Conservation (phyloP, 179 eudicot genomes). For the Silene coronaria region DNA sequence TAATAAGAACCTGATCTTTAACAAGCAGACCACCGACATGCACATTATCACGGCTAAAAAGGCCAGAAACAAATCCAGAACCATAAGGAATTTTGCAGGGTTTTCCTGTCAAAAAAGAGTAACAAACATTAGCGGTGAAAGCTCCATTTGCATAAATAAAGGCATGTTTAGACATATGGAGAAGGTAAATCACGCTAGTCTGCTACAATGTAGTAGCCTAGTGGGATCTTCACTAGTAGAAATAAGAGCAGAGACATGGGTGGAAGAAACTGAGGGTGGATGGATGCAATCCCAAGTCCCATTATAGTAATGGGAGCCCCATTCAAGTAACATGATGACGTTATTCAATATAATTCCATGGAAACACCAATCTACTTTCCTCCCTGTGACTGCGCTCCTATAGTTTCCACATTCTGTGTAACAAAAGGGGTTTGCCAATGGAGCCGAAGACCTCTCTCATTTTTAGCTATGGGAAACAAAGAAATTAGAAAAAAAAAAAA, state of each 20-base stretch:
- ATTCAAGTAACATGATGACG: too few relatives aligned
- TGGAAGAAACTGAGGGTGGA: neutral
- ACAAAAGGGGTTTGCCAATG: neutral
- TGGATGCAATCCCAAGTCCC: neutral
- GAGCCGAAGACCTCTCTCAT: too few relatives aligned
- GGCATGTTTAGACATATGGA: neutral
- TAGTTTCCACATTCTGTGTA: neutral
- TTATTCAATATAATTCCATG: too few relatives aligned
- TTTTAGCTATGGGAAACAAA: too few relatives aligned
- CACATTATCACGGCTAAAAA: conserved; percentile 35
- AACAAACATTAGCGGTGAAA: neutral
- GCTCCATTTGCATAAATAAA: neutral
- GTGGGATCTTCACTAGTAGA: neutral
- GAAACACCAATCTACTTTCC: neutral
- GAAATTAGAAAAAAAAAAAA: too few relatives aligned
- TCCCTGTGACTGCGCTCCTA: neutral
- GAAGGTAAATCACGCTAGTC: neutral
- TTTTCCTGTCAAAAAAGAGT: conserved; percentile 28
- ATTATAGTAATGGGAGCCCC: too few relatives aligned
- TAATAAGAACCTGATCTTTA: conserved; percentile 32
- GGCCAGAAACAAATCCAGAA: conserved; percentile 33
- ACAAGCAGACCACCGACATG: conserved; percentile 32
- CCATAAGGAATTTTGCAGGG: conserved; percentile 36
- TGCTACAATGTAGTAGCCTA: neutral
- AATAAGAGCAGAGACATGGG: neutral